Evolutionary conservation across 2,329 filamentous ascomycete species (phyloP).

Genomic region (Dryadomyces quercus-mongolicae): DNA sequence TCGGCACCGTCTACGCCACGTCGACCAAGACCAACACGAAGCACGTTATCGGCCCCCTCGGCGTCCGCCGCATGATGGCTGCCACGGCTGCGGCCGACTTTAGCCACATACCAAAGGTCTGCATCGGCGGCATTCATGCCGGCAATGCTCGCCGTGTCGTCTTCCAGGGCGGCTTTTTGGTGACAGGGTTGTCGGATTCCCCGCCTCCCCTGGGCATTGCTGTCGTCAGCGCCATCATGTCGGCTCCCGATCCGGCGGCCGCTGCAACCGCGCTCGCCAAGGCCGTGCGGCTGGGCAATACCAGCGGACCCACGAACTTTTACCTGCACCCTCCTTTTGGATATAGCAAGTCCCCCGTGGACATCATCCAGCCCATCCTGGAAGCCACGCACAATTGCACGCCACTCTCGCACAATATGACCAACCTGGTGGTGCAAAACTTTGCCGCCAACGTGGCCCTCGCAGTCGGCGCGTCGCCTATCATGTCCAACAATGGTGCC

Average conservation of each 20-base stretch:
- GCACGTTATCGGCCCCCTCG: constrained; percentile 61
- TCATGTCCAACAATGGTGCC: constrained; percentile 81
- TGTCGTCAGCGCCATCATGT: constrained; percentile 80
- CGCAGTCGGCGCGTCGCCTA: constrained; percentile 74
- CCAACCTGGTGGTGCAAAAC: constrained; percentile 90
- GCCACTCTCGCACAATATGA: constrained; percentile 92
- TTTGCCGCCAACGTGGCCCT: constrained; percentile 87
- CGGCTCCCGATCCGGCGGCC: constrained; percentile 51
- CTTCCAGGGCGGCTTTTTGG: constrained; percentile 43
- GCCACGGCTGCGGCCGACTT: constrained; percentile 39
- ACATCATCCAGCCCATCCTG: constrained; percentile 31
- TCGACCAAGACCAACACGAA: constrained; percentile 61
- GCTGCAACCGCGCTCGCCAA: constrained; percentile 47
- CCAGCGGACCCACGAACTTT: constrained; percentile 5
- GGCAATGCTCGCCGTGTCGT: constrained; percentile 64
- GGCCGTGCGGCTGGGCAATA: constrained; percentile 30
- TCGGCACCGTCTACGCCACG: constrained; percentile 83
- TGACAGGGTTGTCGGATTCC: neutral
- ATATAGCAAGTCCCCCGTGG: neutral
- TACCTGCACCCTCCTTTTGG: neutral
- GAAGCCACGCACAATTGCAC: constrained; percentile 46
- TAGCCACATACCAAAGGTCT: constrained; percentile 50
- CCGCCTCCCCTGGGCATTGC: constrained; percentile 48
- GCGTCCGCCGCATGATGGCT: constrained; percentile 53
- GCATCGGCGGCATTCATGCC: constrained; percentile 79